Base-by-base conservation (phyloP, 1,284 basidiomycete species). In the Malassezia nana region DNA sequence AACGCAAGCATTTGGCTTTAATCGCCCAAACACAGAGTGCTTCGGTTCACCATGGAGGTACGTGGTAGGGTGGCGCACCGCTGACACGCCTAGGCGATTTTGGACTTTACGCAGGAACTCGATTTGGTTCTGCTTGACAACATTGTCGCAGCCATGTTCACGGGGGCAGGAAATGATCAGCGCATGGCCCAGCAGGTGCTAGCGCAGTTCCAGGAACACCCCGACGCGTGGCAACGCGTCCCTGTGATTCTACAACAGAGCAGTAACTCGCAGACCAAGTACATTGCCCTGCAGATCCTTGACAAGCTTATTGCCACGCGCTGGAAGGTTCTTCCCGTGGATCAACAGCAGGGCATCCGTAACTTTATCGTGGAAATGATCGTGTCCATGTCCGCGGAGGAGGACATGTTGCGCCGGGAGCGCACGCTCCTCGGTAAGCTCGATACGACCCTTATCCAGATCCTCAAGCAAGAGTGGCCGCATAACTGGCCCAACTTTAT, bases 401-500 rank as follows among this genome's bases (percentile, higher is more conserved):
- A 76, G 54, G 58, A 62, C 39, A 80, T 82, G 28, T 81, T 95
- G 79, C 81, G 88, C 58, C 84, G 86, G 74, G 89, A 98, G 78
- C 95, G 89, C 80, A 87, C 88, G 6, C 96, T 91, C 72, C 76
- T 98, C 67, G 92, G 94, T 76, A 99, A 99, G 78, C 82, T 99
- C 61, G 95, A 99, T 75, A 80, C 96, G 44, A 90, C 92, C 25
- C 81, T 99, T 38, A 88, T 99, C 50, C 89, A 92, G 78, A 95
- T 99, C 60, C 79, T 99, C 64, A 99, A 98, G 78, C 94, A 98
- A 79, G 94, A 96, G 74, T 99, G 94, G 94, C 94, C 92, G 18
- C 89, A 96, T 75, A 91, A 95, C 71, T 99, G 94, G 94, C 91
- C 92, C 24, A 86, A 83, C 12, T 98, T 98, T 79, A 96, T 98